Base-by-base conservation (phyloP, 202 grass and related monocot genomes). In the Setaria italica region DNA sequence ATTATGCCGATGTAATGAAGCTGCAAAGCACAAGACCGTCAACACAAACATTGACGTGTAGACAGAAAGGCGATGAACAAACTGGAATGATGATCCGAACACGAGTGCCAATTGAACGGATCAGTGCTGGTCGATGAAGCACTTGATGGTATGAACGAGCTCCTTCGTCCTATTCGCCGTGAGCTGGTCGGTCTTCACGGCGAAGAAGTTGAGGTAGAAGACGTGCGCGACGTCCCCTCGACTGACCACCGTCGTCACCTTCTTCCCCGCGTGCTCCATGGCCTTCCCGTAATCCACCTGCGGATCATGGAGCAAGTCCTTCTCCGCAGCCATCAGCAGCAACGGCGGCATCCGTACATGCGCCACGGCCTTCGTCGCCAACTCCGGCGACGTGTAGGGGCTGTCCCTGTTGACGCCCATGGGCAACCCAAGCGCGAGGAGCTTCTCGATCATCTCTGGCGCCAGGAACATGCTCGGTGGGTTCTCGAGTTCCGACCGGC, bases 191-290 rank as follows among this genome's bases (percentile, higher is more conserved):
- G 60, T 73, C 67, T 95, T 70, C 17, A 92, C 88, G 0, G 86
- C 90, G 19, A 89, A 63, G 59, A 91, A 92, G 55, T 95, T 92
- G 46, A 92, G 93, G 55, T 91, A 95, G 88, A 95, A 95, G 29
- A 90, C 3, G 85, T 95, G 93, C 20, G 71, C 30, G 35, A 95
- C 89, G 1, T 29, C 4, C 6, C 72, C 90, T 7, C 20, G 7
- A 25, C 80, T 95, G 45, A 90, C 53, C 19, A 89, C n/a, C 58
- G 86, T 62, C 58, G 80, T 13, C 66, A 92, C 86, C 7, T 56
- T 74, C 70, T 92, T 95, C 11, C 93, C 84, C 1, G 19, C 59
- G 0, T 17, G 25, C 66, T 42, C 78, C 90, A 95, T 87, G 1
- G 80, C 93, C 70, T 92, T 85, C 3, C 58, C 81, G 70, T 95